phyloP scores from a whole-genome alignment of 1,284 basidiomycete genomes.

The Boletus albobrunnescens region DNA sequence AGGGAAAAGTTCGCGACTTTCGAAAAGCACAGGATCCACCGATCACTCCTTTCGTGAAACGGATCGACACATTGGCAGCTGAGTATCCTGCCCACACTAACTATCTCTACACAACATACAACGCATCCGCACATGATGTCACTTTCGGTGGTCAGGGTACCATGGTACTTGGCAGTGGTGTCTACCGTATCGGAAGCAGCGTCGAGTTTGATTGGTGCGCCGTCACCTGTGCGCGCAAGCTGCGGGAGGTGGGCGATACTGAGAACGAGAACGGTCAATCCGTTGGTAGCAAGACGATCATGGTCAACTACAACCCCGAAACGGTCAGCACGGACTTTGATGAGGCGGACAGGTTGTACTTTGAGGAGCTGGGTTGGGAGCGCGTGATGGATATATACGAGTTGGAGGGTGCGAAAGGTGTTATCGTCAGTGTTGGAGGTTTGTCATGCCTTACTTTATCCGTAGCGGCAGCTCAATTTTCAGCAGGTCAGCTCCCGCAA shows the following conservation, averaged over 20 bases:
- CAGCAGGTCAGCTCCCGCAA: slow-evolving; percentile 90
- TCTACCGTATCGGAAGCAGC: slow-evolving; percentile 96
- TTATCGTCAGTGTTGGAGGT: slow-evolving; percentile 96
- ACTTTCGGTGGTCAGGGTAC: slow-evolving; percentile 96
- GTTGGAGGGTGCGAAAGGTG: slow-evolving; percentile 87
- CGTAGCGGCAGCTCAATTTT: neutral
- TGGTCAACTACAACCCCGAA: slow-evolving; percentile 99
- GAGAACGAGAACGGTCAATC: slow-evolving; percentile 14
- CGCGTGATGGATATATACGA: slow-evolving; percentile 99
- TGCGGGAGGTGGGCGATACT: slow-evolving; percentile 85
- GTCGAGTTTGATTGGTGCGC: slow-evolving; percentile 99
- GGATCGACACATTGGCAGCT: slow-evolving; percentile 98
- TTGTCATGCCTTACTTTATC: slow-evolving; percentile 22
- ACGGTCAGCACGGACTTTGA: slow-evolving; percentile 99
- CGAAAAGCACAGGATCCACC: slow-evolving; percentile 72
- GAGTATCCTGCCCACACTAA: slow-evolving; percentile 99
- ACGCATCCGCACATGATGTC: slow-evolving; percentile 94
- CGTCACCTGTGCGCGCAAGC: slow-evolving; percentile 91
- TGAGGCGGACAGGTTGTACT: slow-evolving; percentile 97
- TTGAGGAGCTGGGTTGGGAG: slow-evolving; percentile 97
- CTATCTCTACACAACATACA: slow-evolving; percentile 99
- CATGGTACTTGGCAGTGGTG: slow-evolving; percentile 98
- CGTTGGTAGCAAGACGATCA: slow-evolving; percentile 64
- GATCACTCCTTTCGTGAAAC: slow-evolving; percentile 97
- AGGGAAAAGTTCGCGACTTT: slow-evolving; percentile 76